Conservation (phyloP, 805 yeast genomes). For the Priceomyces medius region DNA sequence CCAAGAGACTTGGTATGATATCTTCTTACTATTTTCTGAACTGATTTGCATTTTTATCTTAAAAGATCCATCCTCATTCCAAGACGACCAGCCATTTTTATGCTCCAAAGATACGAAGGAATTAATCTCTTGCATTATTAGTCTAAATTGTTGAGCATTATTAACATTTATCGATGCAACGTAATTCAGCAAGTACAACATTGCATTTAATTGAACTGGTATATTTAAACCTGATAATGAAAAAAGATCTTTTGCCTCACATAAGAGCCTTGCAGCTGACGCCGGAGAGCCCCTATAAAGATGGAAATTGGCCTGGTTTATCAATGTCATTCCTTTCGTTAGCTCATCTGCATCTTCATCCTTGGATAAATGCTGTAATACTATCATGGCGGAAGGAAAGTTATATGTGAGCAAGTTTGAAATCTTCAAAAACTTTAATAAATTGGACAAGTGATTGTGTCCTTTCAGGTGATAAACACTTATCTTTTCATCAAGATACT, state of each 20-base stretch:
- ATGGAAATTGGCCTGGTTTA: conserved; percentile 29
- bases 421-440: conserved; percentile 31
- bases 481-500: conserved; percentile 27
- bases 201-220: conserved; percentile 35
- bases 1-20: conserved; percentile 37
- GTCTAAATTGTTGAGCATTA: conserved; percentile 22
- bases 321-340: conserved; percentile 20
- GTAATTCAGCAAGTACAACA: conserved; percentile 23
- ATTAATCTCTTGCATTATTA: conserved; percentile 21
- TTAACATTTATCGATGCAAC: conserved; percentile 26
- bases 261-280: conserved; percentile 15
- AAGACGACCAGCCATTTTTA: conserved; percentile 18
- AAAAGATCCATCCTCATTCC: conserved; percentile 33
- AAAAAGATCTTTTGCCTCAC: conserved; percentile 14
- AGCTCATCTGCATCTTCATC: conserved; percentile 12
- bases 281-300: conserved; percentile 28
- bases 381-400: conserved; percentile 21
- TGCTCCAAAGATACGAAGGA: conserved; percentile 20
- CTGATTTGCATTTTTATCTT: conserved; percentile 7
- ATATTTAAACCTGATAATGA: conserved; percentile 3
- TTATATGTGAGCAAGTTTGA: conserved; percentile 28
- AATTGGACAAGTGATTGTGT: conserved; percentile 16
- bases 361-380: conserved; percentile 13
- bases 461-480: conserved; percentile 15
- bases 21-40: background rate